Base-by-base conservation (phyloP, 345 rosid genomes). In the Punica granatum region DNA sequence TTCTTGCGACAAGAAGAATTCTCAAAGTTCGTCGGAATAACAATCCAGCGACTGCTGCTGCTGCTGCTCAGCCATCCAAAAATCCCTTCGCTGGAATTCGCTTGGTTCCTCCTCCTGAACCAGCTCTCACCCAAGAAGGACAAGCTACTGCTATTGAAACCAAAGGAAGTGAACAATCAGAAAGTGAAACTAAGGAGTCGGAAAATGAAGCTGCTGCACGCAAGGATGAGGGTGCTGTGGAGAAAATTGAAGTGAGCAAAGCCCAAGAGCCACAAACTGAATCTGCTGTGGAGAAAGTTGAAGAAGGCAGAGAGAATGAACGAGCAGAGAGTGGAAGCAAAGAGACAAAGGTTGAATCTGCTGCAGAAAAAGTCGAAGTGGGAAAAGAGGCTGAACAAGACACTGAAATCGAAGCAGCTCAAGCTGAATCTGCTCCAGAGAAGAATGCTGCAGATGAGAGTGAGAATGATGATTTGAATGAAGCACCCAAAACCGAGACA, bases 81-180 rank as follows among this genome's bases (percentile, higher is more conserved):
- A 94, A 91, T 79, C 99, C 99, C 26, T 94, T 94, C 81, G 88
- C 96, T 53, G 88, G 85, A 42, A 89, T 94, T 65, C 70, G 80
- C 60, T 79, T 94, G 69, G 85, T 91, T 28, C 79, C 91, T 68
- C 66, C 81, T 54, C 26, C 79, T 31, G 82, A 65, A 48, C 58
- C 68, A 18, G 46, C 67, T 66, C 43, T 80, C 26, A 49, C 69
- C 31, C 70, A 68, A 23, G 67, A 39, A 23, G 51, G 30, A 30
- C 60, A 49, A 37, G 34, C 4, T 15, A 44, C 58, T 26, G 36
- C 25, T 3, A 44, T 16, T 41, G 39, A 28, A 65, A n/a, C 25
- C 4, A 23, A 44, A 28, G 68, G 34, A 42, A 9, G 41, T 43
- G 67, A 61, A 61, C 44, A 35, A 62, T 23, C 63, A 23, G 67